Evolutionary conservation across 768 basidiomycete species (phyloP), one percentile per base, ranked within the genome.

Genomic region (Hericium rajendrae): DNA sequence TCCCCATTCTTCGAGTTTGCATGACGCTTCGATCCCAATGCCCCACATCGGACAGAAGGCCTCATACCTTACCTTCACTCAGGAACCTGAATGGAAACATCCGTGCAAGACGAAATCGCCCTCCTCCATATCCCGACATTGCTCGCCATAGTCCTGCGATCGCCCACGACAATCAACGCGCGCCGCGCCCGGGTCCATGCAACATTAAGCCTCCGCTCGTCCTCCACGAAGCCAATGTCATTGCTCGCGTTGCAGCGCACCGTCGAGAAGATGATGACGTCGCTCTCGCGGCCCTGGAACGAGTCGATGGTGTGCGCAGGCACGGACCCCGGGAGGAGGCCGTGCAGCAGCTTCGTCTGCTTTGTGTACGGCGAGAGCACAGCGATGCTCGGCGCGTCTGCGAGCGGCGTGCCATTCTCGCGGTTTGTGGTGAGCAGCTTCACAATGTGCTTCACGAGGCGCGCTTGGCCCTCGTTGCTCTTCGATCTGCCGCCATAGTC

Each of bases 261-360:
- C 4, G 81, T 78, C 0, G 81, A 79, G 64, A 85, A 84, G 24
- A 88, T 76, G 48, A 86, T 73, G 50, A 86, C 73, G 59, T 88
- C 85, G 58, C 78, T 80, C 64, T 86, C 85, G 38, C 84, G 73
- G 12, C 84, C 84, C 65, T 86, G 85, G 64, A 85, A 87, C 0
- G 82, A 78, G 62, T 84, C 82, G 40, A 84, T 74, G 0, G 83
- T 84, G 39, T 74, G 79, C 48, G 70, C 72, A 5, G 70, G 65
- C 10, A 56, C 15, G 12, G 73, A 72, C 4, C 80, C 67, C 12
- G 60, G 53, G 15, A 61, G 49, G 2, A 66, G 67, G 18, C 72
- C 65, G 22, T 76, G 74, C 4, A 86, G 71, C 0, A 74, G 69
- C 39, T 73, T 67, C 20, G 80, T 72, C 57, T 86, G 84, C 53